Conservation (phyloP, 306 rosid species). For the Dicorynia guianensis region DNA sequence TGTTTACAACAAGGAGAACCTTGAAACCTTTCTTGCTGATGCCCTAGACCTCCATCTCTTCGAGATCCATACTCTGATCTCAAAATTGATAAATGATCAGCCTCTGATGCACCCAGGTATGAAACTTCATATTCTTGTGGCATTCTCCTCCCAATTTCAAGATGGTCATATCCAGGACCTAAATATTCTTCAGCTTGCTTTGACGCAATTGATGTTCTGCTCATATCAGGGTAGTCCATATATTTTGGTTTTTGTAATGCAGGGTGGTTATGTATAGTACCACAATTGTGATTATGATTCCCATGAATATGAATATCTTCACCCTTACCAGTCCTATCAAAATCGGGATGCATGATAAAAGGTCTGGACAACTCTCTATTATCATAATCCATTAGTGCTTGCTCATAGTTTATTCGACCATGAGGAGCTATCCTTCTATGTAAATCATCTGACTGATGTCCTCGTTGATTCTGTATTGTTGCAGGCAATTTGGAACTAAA, state of each 20-base stretch:
- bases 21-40: constrained; percentile 65
- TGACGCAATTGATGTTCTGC: constrained; percentile 54
- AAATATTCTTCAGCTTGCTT: constrained; percentile 59
- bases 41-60: constrained; percentile 60
- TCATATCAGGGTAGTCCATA: constrained; percentile 60
- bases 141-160: constrained; percentile 57
- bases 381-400: constrained; percentile 54
- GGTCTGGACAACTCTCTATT: constrained; percentile 60
- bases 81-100: constrained; percentile 45
- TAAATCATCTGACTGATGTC: constrained; percentile 58
- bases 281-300: constrained; percentile 47
- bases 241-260: constrained; percentile 48
- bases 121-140: constrained; percentile 59
- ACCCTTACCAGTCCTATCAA: constrained; percentile 53
- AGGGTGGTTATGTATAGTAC: constrained; percentile 48
- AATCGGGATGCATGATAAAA: constrained; percentile 45
- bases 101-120: constrained; percentile 53
- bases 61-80: constrained; percentile 68
- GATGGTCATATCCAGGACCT: constrained; percentile 51
- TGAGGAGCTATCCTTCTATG: constrained; percentile 63
- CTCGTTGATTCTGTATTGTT: constrained; percentile 56
- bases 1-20: constrained; percentile 53
- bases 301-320: constrained; percentile 46
- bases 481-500: constrained; percentile 50
- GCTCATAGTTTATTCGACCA: constrained; percentile 58